A percentile compares a stretch with the other conserved stretches of the same genome.
phyloP scores from a whole-genome alignment of 2,329 filamentous ascomycete species.

The Pseudofabraea citricarpa region DNA sequence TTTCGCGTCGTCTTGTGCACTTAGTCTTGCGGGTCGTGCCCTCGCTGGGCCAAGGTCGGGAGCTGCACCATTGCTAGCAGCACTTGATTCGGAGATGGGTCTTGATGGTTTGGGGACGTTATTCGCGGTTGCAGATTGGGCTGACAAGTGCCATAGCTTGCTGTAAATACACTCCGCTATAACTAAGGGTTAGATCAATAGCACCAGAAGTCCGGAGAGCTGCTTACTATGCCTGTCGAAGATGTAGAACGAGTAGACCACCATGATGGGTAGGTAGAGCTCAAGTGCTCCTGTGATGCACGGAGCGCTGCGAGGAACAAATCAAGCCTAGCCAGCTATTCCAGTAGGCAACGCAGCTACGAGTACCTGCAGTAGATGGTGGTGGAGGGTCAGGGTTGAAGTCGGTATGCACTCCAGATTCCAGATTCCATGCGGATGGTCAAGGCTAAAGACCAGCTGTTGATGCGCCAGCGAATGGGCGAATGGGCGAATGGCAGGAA shows the following conservation, averaged over 20 bases:
- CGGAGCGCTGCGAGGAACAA: background rate
- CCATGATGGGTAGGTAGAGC: slow-evolving; percentile 56
- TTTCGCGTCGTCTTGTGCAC: slow-evolving; percentile 80
- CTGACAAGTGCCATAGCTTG: slow-evolving; percentile 67
- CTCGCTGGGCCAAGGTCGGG: slow-evolving; percentile 26
- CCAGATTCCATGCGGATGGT: no score
- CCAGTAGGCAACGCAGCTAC: background rate
- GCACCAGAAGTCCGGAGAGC: background rate
- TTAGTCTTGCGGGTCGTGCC: slow-evolving; percentile 25
- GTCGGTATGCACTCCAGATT: no score
- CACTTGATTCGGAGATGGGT: slow-evolving; percentile 42
- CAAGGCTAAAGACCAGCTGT: no score
- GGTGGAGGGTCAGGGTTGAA: no score
- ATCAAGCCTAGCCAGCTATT: background rate
- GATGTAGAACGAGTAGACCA: slow-evolving; percentile 96
- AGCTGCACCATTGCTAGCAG: slow-evolving; percentile 33
- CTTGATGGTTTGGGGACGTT: slow-evolving; percentile 30
- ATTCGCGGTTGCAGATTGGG: background rate
- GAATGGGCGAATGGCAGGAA: no score
- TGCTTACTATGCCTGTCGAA: slow-evolving; percentile 92
- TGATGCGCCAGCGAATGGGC: no score
- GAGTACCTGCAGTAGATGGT: no score
- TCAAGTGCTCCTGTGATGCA: no score
- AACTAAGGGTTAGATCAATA: background rate
- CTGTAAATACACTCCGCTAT: slow-evolving; percentile 96